phyloP scores from a whole-genome alignment of 371 early-diverging fungal genomes.

The Globomyces sp. region DNA sequence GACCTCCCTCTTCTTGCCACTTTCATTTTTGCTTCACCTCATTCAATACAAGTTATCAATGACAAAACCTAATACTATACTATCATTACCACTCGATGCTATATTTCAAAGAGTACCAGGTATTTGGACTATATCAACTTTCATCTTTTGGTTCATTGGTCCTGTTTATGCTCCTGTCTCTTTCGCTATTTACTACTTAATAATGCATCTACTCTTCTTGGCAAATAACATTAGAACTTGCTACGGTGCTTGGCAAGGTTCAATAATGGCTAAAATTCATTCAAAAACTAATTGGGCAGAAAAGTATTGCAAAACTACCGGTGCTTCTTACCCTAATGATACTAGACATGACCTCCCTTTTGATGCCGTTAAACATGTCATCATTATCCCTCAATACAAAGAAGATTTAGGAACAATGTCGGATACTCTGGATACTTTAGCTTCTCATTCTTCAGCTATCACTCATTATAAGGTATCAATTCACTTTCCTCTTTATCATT shows the following conservation, averaged over 20 bases:
- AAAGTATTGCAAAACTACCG: slow-evolving; percentile 23
- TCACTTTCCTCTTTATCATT: neutral
- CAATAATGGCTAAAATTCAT: slow-evolving; percentile 13
- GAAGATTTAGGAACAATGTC: slow-evolving; percentile 39
- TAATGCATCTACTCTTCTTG: slow-evolving; percentile 31
- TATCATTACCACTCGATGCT: neutral
- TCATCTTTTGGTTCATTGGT: slow-evolving; percentile 32
- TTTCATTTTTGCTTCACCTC: no score
- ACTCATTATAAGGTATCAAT: slow-evolving; percentile 29
- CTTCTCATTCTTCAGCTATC: slow-evolving; percentile 24
- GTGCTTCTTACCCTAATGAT: slow-evolving; percentile 7
- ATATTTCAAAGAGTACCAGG: slow-evolving; percentile 43
- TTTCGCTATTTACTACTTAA: slow-evolving; percentile 30
- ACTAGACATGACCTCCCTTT: slow-evolving; percentile 19
- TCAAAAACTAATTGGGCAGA: slow-evolving; percentile 31
- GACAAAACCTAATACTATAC: no score
- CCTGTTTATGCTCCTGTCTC: slow-evolving; percentile 33
- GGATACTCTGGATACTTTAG: slow-evolving; percentile 35
- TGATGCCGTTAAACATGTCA: slow-evolving; percentile 40
- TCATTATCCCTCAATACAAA: slow-evolving; percentile 65
- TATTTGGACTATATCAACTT: slow-evolving; percentile 27
- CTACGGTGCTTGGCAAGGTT: slow-evolving; percentile 20
- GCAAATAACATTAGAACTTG: slow-evolving; percentile 29
- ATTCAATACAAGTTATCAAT: no score
- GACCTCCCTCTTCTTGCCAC: no score